phyloP scores from a whole-genome alignment of 2,329 filamentous ascomycete genomes.

The Aspergillus fumigatiaffinis region DNA sequence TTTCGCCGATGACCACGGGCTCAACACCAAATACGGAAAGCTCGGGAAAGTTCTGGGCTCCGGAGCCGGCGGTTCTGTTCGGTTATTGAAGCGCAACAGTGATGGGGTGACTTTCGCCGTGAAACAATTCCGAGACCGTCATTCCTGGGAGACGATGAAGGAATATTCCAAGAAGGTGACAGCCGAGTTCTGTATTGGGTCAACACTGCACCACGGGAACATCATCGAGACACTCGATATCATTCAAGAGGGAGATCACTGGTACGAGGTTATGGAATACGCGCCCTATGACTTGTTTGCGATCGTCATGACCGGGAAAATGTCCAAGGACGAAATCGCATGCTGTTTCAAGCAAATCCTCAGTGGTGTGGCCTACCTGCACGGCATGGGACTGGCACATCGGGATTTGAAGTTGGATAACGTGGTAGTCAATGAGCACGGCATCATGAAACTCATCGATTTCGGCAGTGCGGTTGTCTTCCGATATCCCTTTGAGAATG shows the following conservation, averaged over 20 bases:
- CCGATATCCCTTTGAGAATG: conserved; percentile 92
- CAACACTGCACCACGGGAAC: conserved; percentile 93
- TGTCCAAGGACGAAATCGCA: conserved; percentile 84
- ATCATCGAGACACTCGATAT: conserved; percentile 98
- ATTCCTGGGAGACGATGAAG: conserved; percentile 88
- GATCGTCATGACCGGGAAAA: conserved; percentile 98
- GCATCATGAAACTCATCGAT: conserved; percentile 99
- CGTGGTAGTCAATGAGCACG: conserved; percentile 90
- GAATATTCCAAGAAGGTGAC: conserved; percentile 98
- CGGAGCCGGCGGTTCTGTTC: conserved; percentile 89
- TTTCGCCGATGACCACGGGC: conserved; percentile 89
- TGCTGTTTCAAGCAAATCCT: conserved; percentile 94
- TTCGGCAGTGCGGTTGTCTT: conserved; percentile 98
- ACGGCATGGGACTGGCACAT: conserved; percentile 91
- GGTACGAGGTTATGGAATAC: conserved; percentile 99
- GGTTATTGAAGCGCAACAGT: conserved; percentile 87
- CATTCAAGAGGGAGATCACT: conserved; percentile 85
- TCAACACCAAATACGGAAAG: conserved; percentile 90
- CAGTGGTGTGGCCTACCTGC: conserved; percentile 88
- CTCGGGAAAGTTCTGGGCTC: conserved; percentile 91
- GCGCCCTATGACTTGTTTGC: conserved; percentile 94
- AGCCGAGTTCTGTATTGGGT: conserved; percentile 96
- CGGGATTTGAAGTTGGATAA: conserved; percentile 96
- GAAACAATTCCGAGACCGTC: conserved; percentile 89
- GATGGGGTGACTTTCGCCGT: conserved; percentile 94